Evolutionary conservation across 768 basidiomycete species (phyloP).

Genomic region (Sarcodon sp.): DNA sequence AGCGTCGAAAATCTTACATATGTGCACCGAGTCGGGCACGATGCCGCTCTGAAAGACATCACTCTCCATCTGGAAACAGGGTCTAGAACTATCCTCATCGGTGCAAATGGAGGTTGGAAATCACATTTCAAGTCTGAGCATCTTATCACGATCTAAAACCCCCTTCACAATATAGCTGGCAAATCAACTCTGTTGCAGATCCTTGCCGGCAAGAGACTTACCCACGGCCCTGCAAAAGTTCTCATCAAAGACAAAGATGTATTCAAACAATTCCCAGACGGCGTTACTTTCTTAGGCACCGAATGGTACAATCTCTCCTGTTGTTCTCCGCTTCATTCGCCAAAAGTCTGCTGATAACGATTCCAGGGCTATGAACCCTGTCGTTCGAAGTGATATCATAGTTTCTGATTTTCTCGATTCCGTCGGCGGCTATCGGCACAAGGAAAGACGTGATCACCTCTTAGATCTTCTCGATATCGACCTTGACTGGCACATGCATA

Average conservation of each 20-base stretch:
- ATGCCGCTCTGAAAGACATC: conserved; percentile 52
- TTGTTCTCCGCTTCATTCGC: not conserved
- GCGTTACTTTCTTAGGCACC: conserved; percentile 82
- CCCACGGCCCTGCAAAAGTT: conserved; percentile 44
- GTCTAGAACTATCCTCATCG: conserved; percentile 76
- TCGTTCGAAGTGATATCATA: conserved; percentile 84
- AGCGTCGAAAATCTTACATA: conserved; percentile 39
- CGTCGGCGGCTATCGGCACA: conserved; percentile 91
- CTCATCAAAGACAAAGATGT: conserved; percentile 75
- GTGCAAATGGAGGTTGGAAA: conserved; percentile 81
- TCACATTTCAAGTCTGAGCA: not conserved
- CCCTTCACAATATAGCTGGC: conserved; percentile 38
- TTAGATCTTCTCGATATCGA: conserved; percentile 93
- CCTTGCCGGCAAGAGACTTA: conserved; percentile 81
- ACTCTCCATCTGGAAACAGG: conserved; percentile 57
- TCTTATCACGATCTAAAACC: conserved; percentile 1
- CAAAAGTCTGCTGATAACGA: not conserved
- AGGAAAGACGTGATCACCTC: conserved; percentile 72
- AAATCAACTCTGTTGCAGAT: conserved; percentile 96
- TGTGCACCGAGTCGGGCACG: conserved; percentile 25
- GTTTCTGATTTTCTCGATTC: conserved; percentile 95
- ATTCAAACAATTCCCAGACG: conserved; percentile 74
- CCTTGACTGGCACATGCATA: conserved; percentile 92
- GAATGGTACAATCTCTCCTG: conserved; percentile 58
- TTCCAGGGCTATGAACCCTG: conserved; percentile 88